Evolutionary conservation across 805 yeast genomes (phyloP), one percentile per base, ranked within the genome.

Genomic region (Candida ficus): DNA sequence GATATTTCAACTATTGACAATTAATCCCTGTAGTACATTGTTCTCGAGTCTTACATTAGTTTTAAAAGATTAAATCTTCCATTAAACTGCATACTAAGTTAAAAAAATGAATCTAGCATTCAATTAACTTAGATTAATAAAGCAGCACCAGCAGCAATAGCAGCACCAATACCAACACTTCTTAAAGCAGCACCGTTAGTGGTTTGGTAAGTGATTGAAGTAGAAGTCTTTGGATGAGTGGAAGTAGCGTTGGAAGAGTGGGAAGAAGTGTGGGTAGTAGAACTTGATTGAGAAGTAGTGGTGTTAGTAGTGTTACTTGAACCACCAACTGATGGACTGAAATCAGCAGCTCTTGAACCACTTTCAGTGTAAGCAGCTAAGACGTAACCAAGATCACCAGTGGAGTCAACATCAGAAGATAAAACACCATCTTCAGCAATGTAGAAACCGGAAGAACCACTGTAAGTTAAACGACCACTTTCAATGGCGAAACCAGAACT

Each of bases 61-160:
- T n/a, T n/a, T n/a, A n/a, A n/a, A n/a, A n/a, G n/a, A n/a, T n/a
- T n/a, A n/a, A n/a, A n/a, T n/a, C n/a, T n/a, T n/a, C n/a, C n/a
- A n/a, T n/a, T n/a, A n/a, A n/a, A n/a, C n/a, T n/a, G n/a, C n/a
- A n/a, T n/a, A n/a, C n/a, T n/a, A n/a, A n/a, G n/a, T 31, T 14
- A 23, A 26, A 22, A 11, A n/a, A 7, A 17, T 4, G 12, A 22
- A 20, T 6, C 20, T 25, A n/a, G n/a, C n/a, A n/a, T n/a, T n/a
- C n/a, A 31, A 17, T 12, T 6, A 13, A 29, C 20, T 43, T 48
- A 54, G 28, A 60, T 33, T 47, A 63, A 50, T 17, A 63, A 43
- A 44, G 62, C 61, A 39, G 61, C 66, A 33, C 56, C 63, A 19
- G 61, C 60, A 38, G 62, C 60, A 19, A 56, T 28, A 33, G 54